A percentile compares a stretch with the other conserved stretches of the same genome.
phyloP scores from a whole-genome alignment of 2,329 filamentous ascomycete species.

The Talaromyces funiculosus region DNA sequence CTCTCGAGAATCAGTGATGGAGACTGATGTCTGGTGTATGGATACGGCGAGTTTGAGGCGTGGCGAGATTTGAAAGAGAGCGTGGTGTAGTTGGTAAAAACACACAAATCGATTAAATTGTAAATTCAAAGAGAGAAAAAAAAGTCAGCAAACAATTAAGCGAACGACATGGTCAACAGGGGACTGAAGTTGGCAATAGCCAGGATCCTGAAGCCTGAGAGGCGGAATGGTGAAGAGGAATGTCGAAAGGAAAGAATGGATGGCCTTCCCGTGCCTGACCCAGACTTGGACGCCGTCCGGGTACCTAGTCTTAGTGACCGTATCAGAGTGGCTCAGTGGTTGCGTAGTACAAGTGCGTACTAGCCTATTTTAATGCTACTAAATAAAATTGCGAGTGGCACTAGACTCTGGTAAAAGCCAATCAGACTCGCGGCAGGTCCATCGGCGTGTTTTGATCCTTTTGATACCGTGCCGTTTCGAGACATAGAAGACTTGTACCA shows the following conservation, averaged over 20 bases:
- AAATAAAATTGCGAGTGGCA: constrained; percentile 1
- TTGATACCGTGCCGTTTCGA: background rate
- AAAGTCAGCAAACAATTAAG: constrained; percentile 5
- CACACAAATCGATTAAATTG: background rate
- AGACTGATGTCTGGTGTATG: background rate
- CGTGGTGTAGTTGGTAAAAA: constrained; percentile 10
- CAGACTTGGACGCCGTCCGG: background rate
- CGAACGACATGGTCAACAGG: constrained; percentile 14
- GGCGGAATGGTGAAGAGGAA: background rate
- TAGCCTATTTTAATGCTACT: no score
- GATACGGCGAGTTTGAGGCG: background rate
- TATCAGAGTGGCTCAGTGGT: background rate
- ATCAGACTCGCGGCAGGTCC: background rate
- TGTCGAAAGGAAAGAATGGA: background rate
- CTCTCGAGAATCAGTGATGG: background rate
- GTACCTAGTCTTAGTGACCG: background rate
- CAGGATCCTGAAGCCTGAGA: constrained; percentile 5
- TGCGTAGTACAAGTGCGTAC: background rate
- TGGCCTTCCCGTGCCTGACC: constrained; percentile 7
- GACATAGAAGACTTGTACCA: background rate
- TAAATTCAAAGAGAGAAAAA: background rate
- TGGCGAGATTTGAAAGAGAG: constrained; percentile 4
- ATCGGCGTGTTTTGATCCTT: background rate
- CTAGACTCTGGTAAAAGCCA: background rate
- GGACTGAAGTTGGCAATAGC: background rate